Conservation (phyloP, 805 yeast species). For the Tetrapisispora iriomotensis region DNA sequence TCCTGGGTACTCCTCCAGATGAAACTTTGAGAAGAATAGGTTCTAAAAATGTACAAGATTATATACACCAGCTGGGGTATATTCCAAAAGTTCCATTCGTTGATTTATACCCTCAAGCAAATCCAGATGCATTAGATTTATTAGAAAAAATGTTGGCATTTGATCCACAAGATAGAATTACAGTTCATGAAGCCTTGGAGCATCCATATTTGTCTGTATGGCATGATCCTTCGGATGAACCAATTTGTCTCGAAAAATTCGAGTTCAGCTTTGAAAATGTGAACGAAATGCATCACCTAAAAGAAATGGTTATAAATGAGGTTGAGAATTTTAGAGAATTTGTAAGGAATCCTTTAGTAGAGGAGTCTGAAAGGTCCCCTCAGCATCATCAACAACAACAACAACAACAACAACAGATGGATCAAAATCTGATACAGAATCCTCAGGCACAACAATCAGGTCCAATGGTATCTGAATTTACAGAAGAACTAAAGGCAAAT, state of each 20-base stretch:
- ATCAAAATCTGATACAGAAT: conserved; percentile 12
- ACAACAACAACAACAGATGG: conserved; percentile 18
- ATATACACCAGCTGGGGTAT: conserved; percentile 75
- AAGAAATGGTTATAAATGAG: conserved; percentile 68
- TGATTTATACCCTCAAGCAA: conserved; percentile 71
- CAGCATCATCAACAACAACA: conserved; percentile 17
- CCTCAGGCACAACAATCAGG: conserved; percentile 1
- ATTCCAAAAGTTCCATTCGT: conserved; percentile 71
- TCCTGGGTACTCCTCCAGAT: conserved; percentile 86
- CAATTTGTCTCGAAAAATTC: conserved; percentile 67
- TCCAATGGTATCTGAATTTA: background rate
- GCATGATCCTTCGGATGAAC: conserved; percentile 93
- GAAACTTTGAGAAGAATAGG: conserved; percentile 63
- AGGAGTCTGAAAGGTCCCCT: conserved; percentile 33
- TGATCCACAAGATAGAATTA: conserved; percentile 75
- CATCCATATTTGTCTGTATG: conserved; percentile 86
- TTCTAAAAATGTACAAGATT: conserved; percentile 82
- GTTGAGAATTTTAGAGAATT: conserved; percentile 68
- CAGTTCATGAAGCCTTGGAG: conserved; percentile 77
- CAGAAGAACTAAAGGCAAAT: conserved; percentile 10
- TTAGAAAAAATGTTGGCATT: conserved; percentile 71
- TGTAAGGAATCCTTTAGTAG: conserved; percentile 68
- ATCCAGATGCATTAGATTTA: conserved; percentile 77
- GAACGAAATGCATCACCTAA: conserved; percentile 69
- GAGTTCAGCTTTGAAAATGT: conserved; percentile 82